Evolutionary conservation across 139 green algal species (phyloP).

Genomic region (Raphidocelis subcapitata): DNA sequence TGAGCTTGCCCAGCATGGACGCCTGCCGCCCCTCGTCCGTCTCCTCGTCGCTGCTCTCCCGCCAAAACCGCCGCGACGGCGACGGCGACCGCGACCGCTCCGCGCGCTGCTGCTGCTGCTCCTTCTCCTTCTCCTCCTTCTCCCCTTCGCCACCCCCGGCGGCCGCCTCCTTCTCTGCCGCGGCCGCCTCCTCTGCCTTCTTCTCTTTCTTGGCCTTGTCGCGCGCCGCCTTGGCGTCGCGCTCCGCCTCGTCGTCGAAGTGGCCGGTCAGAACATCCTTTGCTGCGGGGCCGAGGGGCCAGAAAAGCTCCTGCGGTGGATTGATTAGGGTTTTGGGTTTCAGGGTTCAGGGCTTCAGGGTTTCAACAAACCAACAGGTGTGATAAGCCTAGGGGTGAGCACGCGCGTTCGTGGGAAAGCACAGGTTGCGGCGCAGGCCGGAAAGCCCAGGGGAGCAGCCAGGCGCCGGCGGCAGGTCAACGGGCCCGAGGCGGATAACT

Average conservation of each 20-base stretch:
- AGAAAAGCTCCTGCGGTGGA: conserved; percentile 19
- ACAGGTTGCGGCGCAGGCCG: no score
- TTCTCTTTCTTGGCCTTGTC: not conserved
- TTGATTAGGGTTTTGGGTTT: no score
- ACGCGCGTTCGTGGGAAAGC: no score
- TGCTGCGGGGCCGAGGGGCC: conserved; percentile 17
- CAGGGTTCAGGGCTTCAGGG: no score
- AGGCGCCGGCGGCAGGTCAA: no score
- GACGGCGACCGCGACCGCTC: not conserved
- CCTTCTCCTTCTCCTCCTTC: not conserved
- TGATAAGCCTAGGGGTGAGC: no score
- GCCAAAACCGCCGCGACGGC: not conserved
- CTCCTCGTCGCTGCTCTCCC: conserved; percentile 14
- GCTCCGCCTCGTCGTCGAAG: conserved; percentile 18
- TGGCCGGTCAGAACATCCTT: conserved; percentile 15
- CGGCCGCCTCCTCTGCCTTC: not conserved
- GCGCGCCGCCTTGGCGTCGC: not conserved
- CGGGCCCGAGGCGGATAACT: no score
- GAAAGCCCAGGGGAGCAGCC: no score
- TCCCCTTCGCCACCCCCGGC: conserved; percentile 2
- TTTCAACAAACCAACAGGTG: no score
- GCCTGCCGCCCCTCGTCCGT: not conserved
- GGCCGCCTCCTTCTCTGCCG: not conserved
- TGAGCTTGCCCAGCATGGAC: not conserved
- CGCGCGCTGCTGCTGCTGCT: not conserved